Percentiles rank a stretch among this genome's conserved stretches.
Conservation (phyloP, 164 flowering plant species). For the Tinospora cordifolia region DNA sequence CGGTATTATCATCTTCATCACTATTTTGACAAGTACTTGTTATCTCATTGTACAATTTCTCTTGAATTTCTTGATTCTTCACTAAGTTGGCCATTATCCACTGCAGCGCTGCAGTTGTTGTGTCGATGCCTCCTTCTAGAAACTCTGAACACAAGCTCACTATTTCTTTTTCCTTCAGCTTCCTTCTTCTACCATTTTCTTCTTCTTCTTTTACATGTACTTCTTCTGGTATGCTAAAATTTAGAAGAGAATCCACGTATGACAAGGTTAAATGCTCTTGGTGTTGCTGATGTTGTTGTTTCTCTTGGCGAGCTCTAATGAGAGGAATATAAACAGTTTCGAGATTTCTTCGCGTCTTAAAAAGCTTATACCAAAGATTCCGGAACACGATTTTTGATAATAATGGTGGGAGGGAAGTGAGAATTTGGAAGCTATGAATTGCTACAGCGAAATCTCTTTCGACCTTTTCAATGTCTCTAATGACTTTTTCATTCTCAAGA, state of each 20-base stretch:
- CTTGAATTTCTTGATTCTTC: slow-evolving; percentile 13
- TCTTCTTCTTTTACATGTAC: too few relatives aligned
- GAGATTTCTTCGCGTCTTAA: slow-evolving; percentile 15
- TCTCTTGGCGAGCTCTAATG: slow-evolving; percentile 15
- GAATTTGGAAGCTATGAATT: slow-evolving; percentile 10
- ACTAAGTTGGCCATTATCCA: slow-evolving; percentile 33
- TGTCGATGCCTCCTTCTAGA: slow-evolving; percentile 28
- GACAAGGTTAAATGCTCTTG: not conserved
- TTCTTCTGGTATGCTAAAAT: not conserved
- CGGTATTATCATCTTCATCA: too few relatives aligned
- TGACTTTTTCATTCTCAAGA: slow-evolving; percentile 23
- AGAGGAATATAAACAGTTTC: slow-evolving; percentile 18
- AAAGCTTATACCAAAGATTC: slow-evolving; percentile 17
- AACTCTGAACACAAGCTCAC: slow-evolving; percentile 27
- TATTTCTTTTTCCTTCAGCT: slow-evolving; percentile 26
- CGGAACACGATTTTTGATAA: slow-evolving; percentile 24
- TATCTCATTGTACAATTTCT: slow-evolving; percentile 12
- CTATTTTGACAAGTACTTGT: not conserved
- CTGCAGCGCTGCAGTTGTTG: slow-evolving; percentile 24
- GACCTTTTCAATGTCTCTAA: slow-evolving; percentile 19
- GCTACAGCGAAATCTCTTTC: slow-evolving; percentile 1
- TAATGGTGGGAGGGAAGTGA: slow-evolving; percentile 23
- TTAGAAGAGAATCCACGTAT: not conserved
- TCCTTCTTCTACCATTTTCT: slow-evolving; percentile 14
- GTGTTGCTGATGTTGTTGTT: not conserved